Base-by-base conservation (phyloP, 2,329 filamentous ascomycete species). In the Lasiodiplodia citricola region DNA sequence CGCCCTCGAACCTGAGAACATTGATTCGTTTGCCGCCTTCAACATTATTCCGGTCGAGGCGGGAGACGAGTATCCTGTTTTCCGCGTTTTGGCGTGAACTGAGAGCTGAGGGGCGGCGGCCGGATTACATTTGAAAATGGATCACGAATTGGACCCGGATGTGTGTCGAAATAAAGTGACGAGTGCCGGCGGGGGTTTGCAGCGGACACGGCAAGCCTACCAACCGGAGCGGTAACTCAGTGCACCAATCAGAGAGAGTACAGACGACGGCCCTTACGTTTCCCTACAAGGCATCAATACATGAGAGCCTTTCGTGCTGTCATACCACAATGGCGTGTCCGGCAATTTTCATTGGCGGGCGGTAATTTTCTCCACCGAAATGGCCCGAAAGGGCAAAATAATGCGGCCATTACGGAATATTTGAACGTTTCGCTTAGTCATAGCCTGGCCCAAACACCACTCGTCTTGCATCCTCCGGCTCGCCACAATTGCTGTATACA, bases 1-100 rank as follows among this genome's bases (percentile, higher is more conserved):
- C 28, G 73, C 77, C n/a, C 70, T 80, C 6, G 78, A 80, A 69
- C 79, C 78, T 5, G 78, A 80, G 71, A 77, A 77, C 21, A 77
- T 78, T 37, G 78, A 80, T 56, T 76, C 74, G 5, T 80, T 77
- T 69, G 78, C 80, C 3, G 78, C 75, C 8, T 79, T 78, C 70
- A 75, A 75, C 4, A 76, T 80, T 31, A 74, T 80, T 28, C 77
- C 77, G 10, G 51, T 80, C 70, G 77, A 76, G 51, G 74, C 74
- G 10, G 78, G 77, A 2, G 77, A 80, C 66, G 52, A 75, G 69
- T 78, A 78, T 70, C 78, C 77, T 7, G 70, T 80, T 2, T 80
- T 75, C 58, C 60, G 47, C 31, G 21, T 51, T 47, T 10, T 47
- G 44, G 13, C 41, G 23, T 28, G 25, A 38, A 35, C 14, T 44